Conservation (phyloP, 495 filamentous ascomycete species). For the Penicillium chermesinum region DNA sequence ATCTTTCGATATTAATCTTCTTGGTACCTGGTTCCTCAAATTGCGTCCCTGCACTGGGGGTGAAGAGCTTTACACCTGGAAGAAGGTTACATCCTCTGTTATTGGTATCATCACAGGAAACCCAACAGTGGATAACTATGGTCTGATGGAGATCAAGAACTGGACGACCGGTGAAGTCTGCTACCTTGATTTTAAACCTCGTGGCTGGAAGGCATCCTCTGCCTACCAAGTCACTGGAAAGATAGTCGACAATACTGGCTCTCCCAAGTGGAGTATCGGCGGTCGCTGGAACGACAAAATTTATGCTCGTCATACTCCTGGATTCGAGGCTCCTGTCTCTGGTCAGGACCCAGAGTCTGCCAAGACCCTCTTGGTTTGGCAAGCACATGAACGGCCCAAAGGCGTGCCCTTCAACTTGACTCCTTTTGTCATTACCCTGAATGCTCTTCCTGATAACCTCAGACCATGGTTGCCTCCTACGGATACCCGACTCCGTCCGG, state of each 20-base stretch:
- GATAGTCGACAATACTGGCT: constrained; percentile 67
- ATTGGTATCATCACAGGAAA: constrained; percentile 96
- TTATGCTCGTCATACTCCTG: constrained; percentile 87
- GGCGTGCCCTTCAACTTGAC: constrained; percentile 96
- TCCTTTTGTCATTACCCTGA: constrained; percentile 90
- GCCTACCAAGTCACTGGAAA: constrained; percentile 85
- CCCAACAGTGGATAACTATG: constrained; percentile 97
- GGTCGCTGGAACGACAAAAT: constrained; percentile 97
- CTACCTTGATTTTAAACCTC: constrained; percentile 88
- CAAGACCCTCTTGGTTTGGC: constrained; percentile 88
- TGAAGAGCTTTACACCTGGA: constrained; percentile 96
- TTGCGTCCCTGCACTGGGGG: constrained; percentile 72
- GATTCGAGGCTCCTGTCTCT: constrained; percentile 73
- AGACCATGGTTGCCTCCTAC: constrained; percentile 75
- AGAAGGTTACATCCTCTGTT: constrained; percentile 97
- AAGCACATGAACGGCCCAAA: constrained; percentile 71
- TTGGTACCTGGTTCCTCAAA: constrained; percentile 95
- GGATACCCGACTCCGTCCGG: constrained; percentile 82
- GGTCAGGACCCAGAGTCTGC: constrained; percentile 43
- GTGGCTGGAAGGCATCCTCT: constrained; percentile 89
- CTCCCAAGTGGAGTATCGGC: constrained; percentile 79
- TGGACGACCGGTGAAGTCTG: constrained; percentile 89
- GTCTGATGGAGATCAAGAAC: constrained; percentile 95
- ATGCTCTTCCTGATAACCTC: constrained; percentile 75
- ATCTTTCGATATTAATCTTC: constrained; percentile 92